Conservation (phyloP, 352 stramenopile genomes). For the Globisporangium yorkense region DNA sequence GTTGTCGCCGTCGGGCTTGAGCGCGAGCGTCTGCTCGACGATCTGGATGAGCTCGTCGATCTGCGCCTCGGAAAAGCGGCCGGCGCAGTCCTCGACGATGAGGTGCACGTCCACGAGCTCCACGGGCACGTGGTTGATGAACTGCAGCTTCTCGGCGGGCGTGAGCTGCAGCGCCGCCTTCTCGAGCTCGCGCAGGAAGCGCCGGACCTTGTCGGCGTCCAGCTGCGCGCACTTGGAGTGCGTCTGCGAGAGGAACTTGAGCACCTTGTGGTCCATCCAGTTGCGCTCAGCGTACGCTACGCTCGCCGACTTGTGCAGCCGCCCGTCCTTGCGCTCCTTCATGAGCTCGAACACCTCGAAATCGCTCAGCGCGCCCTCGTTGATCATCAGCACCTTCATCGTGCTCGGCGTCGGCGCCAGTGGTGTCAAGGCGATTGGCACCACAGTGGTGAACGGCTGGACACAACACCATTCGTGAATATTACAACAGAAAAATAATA, state of each 20-base stretch:
- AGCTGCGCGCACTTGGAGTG: slow-evolving; percentile 55
- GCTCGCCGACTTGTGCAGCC: slow-evolving; percentile 70
- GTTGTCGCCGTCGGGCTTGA: slow-evolving; percentile 22
- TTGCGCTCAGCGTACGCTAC: slow-evolving; percentile 81
- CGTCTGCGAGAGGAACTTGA: slow-evolving; percentile 79
- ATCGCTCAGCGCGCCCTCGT: slow-evolving; percentile 75
- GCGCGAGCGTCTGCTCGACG: slow-evolving; percentile 57
- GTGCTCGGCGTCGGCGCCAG: neutral
- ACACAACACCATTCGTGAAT: neutral
- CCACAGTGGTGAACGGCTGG: neutral
- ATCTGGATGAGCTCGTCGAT: slow-evolving; percentile 71
- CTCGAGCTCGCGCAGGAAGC: slow-evolving; percentile 52
- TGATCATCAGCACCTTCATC: slow-evolving; percentile 85
- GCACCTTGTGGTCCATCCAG: slow-evolving; percentile 88
- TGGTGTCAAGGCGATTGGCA: neutral
- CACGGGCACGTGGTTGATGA: slow-evolving; percentile 79
- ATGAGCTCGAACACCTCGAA: slow-evolving; percentile 77
- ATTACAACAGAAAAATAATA: slow-evolving; percentile 7
- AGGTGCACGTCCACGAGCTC: slow-evolving; percentile 83
- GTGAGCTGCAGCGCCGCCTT: slow-evolving; percentile 45
- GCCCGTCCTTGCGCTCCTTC: slow-evolving; percentile 73
- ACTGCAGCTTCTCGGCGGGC: slow-evolving; percentile 74
- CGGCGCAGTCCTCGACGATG: slow-evolving; percentile 80
- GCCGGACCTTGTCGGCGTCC: slow-evolving; percentile 39
- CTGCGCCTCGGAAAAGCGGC: slow-evolving; percentile 68